phyloP scores from a whole-genome alignment of 2,329 filamentous ascomycete species.

The Ceratocystis variospora region DNA sequence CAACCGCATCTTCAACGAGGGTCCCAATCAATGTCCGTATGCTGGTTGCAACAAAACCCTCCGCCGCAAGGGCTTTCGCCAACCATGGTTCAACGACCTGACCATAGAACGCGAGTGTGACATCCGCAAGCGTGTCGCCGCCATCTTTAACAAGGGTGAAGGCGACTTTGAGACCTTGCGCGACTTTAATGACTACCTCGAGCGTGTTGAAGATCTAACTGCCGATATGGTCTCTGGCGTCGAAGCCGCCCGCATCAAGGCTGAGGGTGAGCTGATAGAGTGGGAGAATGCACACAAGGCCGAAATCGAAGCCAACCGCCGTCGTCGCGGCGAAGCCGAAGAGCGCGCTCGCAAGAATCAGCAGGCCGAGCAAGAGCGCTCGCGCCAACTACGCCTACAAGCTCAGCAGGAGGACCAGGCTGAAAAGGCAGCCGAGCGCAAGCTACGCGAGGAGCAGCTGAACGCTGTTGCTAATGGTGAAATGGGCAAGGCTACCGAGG shows the following conservation, averaged over 20 bases:
- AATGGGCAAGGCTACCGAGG: slow-evolving; percentile 44
- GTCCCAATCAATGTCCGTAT: slow-evolving; percentile 83
- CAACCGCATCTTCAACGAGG: slow-evolving; percentile 81
- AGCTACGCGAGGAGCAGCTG: slow-evolving; percentile 55
- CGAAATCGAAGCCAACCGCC: slow-evolving; percentile 50
- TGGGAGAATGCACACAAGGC: slow-evolving; percentile 63
- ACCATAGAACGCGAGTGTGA: slow-evolving; percentile 85
- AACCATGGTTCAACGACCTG: slow-evolving; percentile 82
- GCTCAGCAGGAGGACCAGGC: slow-evolving; percentile 56
- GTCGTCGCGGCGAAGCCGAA: slow-evolving; percentile 41
- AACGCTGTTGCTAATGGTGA: slow-evolving; percentile 51
- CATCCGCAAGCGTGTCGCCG: slow-evolving; percentile 61
- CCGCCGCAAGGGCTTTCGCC: slow-evolving; percentile 68
- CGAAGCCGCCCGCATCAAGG: slow-evolving; percentile 44
- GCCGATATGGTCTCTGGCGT: slow-evolving; percentile 69
- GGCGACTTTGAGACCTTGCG: slow-evolving; percentile 78
- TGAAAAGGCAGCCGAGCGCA: slow-evolving; percentile 49
- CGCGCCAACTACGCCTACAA: slow-evolving; percentile 42
- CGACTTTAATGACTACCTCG: slow-evolving; percentile 87
- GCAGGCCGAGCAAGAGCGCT: slow-evolving; percentile 52
- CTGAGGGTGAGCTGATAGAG: slow-evolving; percentile 34
- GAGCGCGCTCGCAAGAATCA: slow-evolving; percentile 41
- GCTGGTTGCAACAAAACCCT: slow-evolving; percentile 78
- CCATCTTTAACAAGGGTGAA: slow-evolving; percentile 74
- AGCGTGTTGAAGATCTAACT: slow-evolving; percentile 79